A percentile compares a stretch with the other conserved stretches of the same genome.
These are phyloP conservation scores for Corylus heterophylla DNA, from an alignment of 306 rosid genomes.

Conservation along the genomic window DNA sequence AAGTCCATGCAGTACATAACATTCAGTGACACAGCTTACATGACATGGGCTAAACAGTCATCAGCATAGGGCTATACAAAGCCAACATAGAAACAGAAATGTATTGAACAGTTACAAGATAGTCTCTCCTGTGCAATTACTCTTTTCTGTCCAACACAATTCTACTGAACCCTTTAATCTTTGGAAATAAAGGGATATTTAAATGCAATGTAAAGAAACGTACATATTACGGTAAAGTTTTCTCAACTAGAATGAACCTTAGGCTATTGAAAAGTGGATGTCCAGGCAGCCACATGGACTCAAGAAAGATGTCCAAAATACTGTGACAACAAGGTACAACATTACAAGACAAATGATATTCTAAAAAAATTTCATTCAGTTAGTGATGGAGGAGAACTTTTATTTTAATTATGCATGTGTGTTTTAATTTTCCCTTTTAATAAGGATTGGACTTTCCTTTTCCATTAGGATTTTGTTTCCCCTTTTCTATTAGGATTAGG, in stretches of 20 bases:
- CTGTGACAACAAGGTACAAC: not conserved
- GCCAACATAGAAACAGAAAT: not conserved
- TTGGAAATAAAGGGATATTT: not conserved
- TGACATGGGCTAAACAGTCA: not conserved
- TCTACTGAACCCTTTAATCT: not conserved
- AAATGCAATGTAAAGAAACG: not conserved
- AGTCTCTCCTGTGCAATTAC: not conserved
- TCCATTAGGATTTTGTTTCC: too few species aligned
- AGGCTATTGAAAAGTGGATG: not conserved
- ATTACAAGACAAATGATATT: not conserved
- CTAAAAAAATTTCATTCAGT: not conserved
- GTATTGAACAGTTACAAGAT: not conserved
- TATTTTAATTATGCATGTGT: too few species aligned
- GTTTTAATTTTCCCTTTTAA: too few species aligned
- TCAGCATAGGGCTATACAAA: not conserved
- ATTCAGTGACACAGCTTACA: not conserved
- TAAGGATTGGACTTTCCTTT: too few species aligned
- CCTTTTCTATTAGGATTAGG: too few species aligned
- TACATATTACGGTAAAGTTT: not conserved
- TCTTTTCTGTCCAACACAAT: not conserved
- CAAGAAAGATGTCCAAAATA: not conserved
- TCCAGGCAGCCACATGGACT: not conserved
- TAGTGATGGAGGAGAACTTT: not conserved
- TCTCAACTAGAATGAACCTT: not conserved
- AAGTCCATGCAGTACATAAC: not conserved